A percentile compares a stretch with the other conserved stretches of the same genome.
phyloP scores from a whole-genome alignment of 192 early-diverging fungal species.

The Gamsiella multidivaricata region DNA sequence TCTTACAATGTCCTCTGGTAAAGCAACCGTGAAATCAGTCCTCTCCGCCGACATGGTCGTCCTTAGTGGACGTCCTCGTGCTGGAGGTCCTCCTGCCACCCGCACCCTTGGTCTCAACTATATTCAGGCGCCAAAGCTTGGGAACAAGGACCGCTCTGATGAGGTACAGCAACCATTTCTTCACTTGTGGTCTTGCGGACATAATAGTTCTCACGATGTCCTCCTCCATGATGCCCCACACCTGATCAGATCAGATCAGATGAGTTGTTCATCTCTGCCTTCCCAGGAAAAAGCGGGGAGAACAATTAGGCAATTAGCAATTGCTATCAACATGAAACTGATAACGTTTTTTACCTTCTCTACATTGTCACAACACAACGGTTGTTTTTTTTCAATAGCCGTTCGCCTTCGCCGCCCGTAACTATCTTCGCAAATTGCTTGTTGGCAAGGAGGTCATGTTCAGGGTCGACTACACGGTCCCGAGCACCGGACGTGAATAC shows the following conservation, averaged over 20 bases:
- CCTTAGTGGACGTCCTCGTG: conserved; percentile 81
- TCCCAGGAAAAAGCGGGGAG: no score
- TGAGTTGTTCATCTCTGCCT: no score
- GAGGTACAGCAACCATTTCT: conserved; percentile 70
- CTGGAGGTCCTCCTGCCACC: conserved; percentile 87
- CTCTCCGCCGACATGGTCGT: conserved; percentile 94
- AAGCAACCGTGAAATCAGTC: conserved; percentile 87
- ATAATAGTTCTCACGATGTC: no score
- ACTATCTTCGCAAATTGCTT: conserved; percentile 86
- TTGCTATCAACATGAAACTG: no score
- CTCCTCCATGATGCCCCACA: background rate
- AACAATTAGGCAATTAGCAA: no score
- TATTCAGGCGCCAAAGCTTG: conserved; percentile 87
- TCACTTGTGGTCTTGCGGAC: no score
- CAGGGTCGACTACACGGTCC: conserved; percentile 81
- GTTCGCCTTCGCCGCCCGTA: conserved; percentile 88
- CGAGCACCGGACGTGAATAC: conserved; percentile 75
- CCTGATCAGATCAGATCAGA: conserved; percentile 41
- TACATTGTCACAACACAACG: background rate
- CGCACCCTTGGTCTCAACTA: conserved; percentile 84
- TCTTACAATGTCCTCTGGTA: conserved; percentile 57
- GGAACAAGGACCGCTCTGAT: conserved; percentile 84
- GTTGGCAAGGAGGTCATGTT: conserved; percentile 93
- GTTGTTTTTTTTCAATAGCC: conserved; percentile 54
- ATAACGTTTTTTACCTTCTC: no score